Conservation (phyloP, 176 grass and related monocot species). For the Pontederia paniculata region DNA sequence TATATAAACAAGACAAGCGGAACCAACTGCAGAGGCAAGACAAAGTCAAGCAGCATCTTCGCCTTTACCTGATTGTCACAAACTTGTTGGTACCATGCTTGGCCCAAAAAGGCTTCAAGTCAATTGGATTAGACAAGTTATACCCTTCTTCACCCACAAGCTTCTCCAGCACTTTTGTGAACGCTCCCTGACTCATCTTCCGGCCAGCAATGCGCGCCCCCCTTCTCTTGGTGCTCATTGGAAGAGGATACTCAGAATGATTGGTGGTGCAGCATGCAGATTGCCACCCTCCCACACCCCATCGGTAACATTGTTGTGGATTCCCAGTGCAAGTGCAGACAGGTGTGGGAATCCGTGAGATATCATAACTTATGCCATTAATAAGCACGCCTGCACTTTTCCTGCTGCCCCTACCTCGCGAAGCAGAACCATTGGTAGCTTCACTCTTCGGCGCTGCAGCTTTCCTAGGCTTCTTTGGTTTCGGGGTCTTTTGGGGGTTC, state of each 20-base stretch:
- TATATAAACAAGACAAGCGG: not conserved
- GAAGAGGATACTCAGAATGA: constrained; percentile 4
- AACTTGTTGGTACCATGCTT: constrained; percentile 24
- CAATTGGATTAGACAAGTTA: constrained; percentile 17
- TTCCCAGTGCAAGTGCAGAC: constrained; percentile 15
- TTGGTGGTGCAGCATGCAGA: constrained; percentile 18
- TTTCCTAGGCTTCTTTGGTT: constrained; percentile 22
- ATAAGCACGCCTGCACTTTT: constrained; percentile 13
- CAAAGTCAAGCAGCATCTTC: not conserved
- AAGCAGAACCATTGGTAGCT: not conserved
- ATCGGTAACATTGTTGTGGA: constrained; percentile 6
- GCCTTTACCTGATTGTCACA: constrained; percentile 19
- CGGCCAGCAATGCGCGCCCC: constrained; percentile 16
- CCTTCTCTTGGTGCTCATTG: constrained; percentile 10
- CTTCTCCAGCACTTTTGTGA: constrained; percentile 16
- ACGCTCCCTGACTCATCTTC: constrained; percentile 15
- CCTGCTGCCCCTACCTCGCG: constrained; percentile 1
- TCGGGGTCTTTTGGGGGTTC: not conserved
- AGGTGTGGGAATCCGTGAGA: constrained; percentile 7
- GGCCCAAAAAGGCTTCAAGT: constrained; percentile 19
- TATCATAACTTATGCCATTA: constrained; percentile 17
- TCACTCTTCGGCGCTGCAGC: constrained; percentile 6
- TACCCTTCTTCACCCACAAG: constrained; percentile 11
- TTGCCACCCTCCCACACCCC: constrained; percentile 16
- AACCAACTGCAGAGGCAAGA: not conserved